Base-by-base conservation (phyloP, 441 rosid genomes). In the Populus hybrid region DNA sequence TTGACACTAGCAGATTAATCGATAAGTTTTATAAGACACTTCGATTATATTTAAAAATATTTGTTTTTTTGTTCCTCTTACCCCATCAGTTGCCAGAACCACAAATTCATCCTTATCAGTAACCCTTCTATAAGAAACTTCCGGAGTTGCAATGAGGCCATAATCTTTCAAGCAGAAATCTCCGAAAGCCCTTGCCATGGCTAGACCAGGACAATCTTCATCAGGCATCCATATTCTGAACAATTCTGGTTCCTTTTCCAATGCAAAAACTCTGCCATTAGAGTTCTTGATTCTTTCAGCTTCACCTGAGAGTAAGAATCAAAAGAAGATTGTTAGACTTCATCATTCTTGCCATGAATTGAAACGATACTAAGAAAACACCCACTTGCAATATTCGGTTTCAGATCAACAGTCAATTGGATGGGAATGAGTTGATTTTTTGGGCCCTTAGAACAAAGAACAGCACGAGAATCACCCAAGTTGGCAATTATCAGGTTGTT, bases 111-210 rank as follows among this genome's bases (percentile, higher is more conserved):
- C 99, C 9, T 88, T 79, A 33, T 78, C 79, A 9, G 91, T 84
- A 68, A 91, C 76, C 84, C 83, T 90, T 83, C 94, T 88, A 70
- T 87, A 90, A 35, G 89, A 87, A 74, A 94, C 86, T 67, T 96
- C 88, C 2, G 99, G 99, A 59, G 71, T 45, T 56, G 94, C 89
- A 76, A 88, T 83, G 77, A 96, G 92, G 73, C 98, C 98, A 42
- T 90, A 89, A 74, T 91, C 95, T 84, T 96, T 96, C 59, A 96
- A 86, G 93, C 99, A 94, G 87, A 96, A 94, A 84, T 94, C 99
- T 21, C 98, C 98, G 6, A 96, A 93, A 38, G 99, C 98, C 79
- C 99, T 84, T 11, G 99, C 82, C 99, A 96, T 96, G 28, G 99
- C 99, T 14, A 96, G 86, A 42, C 99, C 99, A 0, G 97, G 99